Evolutionary conservation across 1,139 yeast genomes (phyloP), one percentile per base, ranked within the genome.

Genomic region (Suhomyces chickasaworum): DNA sequence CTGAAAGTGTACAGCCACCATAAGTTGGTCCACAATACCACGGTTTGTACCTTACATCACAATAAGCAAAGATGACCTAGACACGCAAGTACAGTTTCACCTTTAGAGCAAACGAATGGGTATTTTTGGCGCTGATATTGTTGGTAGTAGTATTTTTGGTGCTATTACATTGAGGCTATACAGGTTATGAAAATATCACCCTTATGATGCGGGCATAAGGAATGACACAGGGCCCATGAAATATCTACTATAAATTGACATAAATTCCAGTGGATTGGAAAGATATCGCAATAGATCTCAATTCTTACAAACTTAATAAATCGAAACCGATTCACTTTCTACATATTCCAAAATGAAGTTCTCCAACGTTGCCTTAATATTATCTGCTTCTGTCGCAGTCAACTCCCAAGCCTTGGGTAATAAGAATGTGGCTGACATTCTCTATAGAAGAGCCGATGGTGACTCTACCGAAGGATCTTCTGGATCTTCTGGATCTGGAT

Each of bases 401-500:
- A 48, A 50, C 44, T 55, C 53, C 21, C 51, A 50, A 41, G 42
- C 37, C 30, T 45, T 39, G 29, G 37, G 42, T 7, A 38, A 39
- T 12, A 29, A 22, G 10, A 31, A 36, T 23, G 37, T n/a, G 27
- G 22, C 22, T 7, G 34, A 38, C 27, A 20, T 37, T 21, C 30
- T 43, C 45, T 34, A 35, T 37, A 42, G 43, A 32, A 39, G 40
- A 27, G 55, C 61, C 17, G 33, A 21, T 34, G 53, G 64, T 37
- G 57, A 60, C 43, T 66, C 72, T 47, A 58, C 69, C 22, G 52
- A 61, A 31, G 37, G 20, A 3, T 9, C 27, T 10, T 23, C 27
- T 23, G 27, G 12, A 7, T 23, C 27, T 12, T 23, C 27, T 23
- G 27, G 27, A 7, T 4, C 15, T 16, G 36, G 25, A 4, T 33